A percentile compares a stretch with the other conserved stretches of the same genome.
Evolutionary conservation across 208 protist species (phyloP).

Genomic region (Leishmania arabica): DNA sequence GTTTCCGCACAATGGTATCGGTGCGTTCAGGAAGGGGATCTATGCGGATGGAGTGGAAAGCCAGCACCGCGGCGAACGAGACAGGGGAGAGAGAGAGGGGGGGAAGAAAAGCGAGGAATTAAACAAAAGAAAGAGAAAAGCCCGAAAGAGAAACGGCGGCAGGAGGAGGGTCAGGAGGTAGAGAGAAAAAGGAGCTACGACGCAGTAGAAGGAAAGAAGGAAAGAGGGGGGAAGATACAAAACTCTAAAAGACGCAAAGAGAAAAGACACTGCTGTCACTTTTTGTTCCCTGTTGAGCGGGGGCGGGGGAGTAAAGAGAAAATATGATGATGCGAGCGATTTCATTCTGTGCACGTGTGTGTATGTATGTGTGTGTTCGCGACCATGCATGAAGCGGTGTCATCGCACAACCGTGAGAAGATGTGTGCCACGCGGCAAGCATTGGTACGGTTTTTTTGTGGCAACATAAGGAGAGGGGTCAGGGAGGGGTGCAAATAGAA

Average conservation of each 20-base stretch:
- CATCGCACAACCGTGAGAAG: background rate
- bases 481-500: background rate
- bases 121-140: background rate
- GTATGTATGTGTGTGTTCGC: background rate
- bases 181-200: background rate
- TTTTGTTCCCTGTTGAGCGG: background rate
- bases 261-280: background rate
- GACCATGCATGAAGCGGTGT: background rate
- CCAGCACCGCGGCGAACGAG: background rate
- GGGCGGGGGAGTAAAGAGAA: background rate
- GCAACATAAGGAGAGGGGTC: background rate
- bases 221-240: background rate
- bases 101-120: background rate
- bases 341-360: background rate
- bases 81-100: background rate
- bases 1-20: background rate
- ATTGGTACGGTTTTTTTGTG: background rate
- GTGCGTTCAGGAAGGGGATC: background rate
- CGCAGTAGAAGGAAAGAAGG: background rate
- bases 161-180: background rate
- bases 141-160: background rate
- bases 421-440: too few species aligned
- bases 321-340: conserved; percentile 6
- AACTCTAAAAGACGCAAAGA: conserved; percentile 1
- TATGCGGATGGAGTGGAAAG: background rate